Conservation (phyloP, 1,284 basidiomycete species). For the Moesziomyces globuligerus region DNA sequence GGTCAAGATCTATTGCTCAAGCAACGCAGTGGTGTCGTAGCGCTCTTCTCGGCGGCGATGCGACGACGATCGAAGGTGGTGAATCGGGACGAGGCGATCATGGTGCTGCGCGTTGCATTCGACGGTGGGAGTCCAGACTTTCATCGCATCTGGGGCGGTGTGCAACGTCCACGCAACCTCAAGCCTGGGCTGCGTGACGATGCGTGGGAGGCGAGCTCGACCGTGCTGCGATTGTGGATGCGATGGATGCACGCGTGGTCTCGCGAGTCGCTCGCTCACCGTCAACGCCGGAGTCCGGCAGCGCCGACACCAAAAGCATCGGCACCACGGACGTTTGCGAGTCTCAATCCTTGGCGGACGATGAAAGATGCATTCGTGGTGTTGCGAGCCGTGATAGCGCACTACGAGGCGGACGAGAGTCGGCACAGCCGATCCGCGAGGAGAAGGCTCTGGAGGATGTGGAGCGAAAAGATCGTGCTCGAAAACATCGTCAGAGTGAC, state of each 20-base stretch:
- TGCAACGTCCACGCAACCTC: conserved; percentile 5
- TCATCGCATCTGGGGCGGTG: conserved; percentile 12
- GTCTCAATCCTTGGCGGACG: conserved; percentile 30
- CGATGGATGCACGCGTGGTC: conserved; percentile 35
- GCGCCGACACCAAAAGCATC: too few relatives aligned
- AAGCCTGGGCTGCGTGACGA: not conserved
- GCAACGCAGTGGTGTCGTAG: conserved; percentile 26
- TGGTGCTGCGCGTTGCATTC: conserved; percentile 19
- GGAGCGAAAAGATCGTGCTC: conserved; percentile 5
- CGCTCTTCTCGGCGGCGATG: conserved; percentile 24
- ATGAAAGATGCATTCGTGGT: conserved; percentile 17
- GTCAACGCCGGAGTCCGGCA: not conserved
- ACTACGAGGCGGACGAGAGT: conserved; percentile 8
- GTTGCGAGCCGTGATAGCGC: conserved; percentile 17
- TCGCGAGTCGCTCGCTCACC: conserved; percentile 3
- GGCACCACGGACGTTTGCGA: conserved; percentile 7
- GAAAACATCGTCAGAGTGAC: conserved; percentile 13
- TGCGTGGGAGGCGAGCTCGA: conserved; percentile 4
- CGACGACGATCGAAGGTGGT: not conserved
- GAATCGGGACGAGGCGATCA: conserved; percentile 9
- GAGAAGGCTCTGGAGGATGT: too few relatives aligned
- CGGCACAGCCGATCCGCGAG: too few relatives aligned
- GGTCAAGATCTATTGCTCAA: conserved; percentile 15
- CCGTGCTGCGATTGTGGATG: conserved; percentile 30
- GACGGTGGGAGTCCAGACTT: conserved; percentile 1